Percentiles rank a stretch among this genome's conserved stretches.
Evolutionary conservation across 495 filamentous ascomycete species (phyloP).

Genomic region (Podospora pseudoanserina): DNA sequence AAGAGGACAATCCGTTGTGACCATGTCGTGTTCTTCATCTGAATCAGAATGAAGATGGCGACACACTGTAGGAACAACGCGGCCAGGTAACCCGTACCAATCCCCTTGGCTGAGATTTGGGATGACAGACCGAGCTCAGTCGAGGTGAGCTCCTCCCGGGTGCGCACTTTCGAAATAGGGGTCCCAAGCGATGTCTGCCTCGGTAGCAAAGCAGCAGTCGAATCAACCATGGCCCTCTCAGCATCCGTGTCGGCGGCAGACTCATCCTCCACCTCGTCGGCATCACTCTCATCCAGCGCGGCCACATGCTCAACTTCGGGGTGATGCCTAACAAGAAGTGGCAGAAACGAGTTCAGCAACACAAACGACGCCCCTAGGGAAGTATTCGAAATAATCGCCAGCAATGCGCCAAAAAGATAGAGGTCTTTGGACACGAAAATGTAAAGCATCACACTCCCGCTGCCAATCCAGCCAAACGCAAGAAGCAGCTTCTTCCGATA

Average conservation of each 20-base stretch:
- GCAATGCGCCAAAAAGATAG: conserved; percentile 74
- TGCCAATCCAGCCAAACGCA: conserved; percentile 75
- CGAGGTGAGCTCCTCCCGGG: conserved; percentile 50
- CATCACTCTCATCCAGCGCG: neutral
- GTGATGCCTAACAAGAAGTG: conserved; percentile 75
- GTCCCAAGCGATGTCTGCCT: conserved; percentile 26
- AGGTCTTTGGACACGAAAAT: conserved; percentile 67
- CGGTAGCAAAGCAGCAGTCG: conserved; percentile 45
- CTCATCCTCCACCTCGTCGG: conserved; percentile 12
- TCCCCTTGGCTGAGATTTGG: conserved; percentile 81
- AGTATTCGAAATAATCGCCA: conserved; percentile 87
- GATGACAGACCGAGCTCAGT: conserved; percentile 72
- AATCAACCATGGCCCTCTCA: conserved; percentile 32
- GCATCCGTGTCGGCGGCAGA: conserved; percentile 14
- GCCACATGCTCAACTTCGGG: conserved; percentile 45
- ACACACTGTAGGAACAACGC: conserved; percentile 75
- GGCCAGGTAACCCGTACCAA: conserved; percentile 86
- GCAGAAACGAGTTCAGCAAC: conserved; percentile 78
- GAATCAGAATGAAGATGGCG: conserved; percentile 66
- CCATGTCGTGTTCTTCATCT: conserved; percentile 69
- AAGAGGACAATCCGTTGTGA: conserved; percentile 81
- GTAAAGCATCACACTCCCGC: conserved; percentile 83
- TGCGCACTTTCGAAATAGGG: conserved; percentile 33
- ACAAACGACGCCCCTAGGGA: conserved; percentile 87
- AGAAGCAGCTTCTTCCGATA: conserved; percentile 87